Evolutionary conservation across 441 rosid species (phyloP).

Genomic region (Adansonia grandidieri): DNA sequence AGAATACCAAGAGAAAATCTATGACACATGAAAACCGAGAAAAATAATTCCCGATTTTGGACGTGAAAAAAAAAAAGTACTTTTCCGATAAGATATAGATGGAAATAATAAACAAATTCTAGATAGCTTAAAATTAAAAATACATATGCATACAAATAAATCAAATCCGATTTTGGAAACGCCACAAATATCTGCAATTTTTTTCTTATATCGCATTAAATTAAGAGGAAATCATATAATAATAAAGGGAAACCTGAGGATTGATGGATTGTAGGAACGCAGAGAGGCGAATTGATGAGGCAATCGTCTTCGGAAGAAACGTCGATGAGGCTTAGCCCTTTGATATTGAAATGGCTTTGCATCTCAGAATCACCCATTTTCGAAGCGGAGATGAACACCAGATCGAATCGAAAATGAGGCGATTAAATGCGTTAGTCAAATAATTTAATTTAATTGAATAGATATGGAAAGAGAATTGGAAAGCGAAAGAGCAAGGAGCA

Average conservation of each 20-base stretch:
- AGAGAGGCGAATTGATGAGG: slow-evolving; percentile 61
- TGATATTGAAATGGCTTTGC: slow-evolving; percentile 39
- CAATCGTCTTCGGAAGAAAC: slow-evolving; percentile 82
- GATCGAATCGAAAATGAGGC: slow-evolving; percentile 22
- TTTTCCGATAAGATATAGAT: neutral
- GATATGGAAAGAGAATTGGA: neutral
- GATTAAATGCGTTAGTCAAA: neutral
- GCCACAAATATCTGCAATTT: neutral
- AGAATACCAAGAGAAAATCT: neutral
- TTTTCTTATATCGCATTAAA: neutral
- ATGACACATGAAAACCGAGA: neutral
- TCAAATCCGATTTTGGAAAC: neutral
- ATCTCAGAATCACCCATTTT: slow-evolving; percentile 61
- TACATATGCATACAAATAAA: neutral
- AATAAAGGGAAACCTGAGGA: slow-evolving; percentile 16
- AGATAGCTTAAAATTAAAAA: neutral
- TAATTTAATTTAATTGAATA: neutral
- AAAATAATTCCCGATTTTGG: too few relatives aligned
- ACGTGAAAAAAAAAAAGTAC: too few relatives aligned
- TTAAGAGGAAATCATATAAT: neutral
- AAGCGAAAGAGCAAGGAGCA: neutral
- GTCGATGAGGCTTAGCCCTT: slow-evolving; percentile 68
- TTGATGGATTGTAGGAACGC: slow-evolving; percentile 28
- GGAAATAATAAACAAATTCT: neutral
- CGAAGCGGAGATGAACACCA: slow-evolving; percentile 14